These are phyloP conservation scores for Aspergillus sclerotialis DNA, from an alignment of 2,329 filamentous ascomycete species.

Conservation along the genomic window DNA sequence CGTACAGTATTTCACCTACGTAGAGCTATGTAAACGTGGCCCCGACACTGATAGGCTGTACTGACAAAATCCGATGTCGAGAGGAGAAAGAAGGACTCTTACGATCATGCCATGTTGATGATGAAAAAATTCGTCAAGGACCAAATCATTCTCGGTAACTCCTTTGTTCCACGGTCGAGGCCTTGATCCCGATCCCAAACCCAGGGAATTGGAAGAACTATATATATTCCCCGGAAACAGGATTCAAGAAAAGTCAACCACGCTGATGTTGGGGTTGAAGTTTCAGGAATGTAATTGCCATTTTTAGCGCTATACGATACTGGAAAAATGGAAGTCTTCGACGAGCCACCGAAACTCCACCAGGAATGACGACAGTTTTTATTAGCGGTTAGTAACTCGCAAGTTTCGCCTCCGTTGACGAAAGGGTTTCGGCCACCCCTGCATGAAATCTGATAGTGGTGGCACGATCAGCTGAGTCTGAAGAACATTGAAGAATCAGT, in stretches of 20 bases:
- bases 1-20: slow-evolving; percentile 5
- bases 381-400: too few relatives aligned
- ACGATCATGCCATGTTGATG: slow-evolving; percentile 12
- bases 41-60: too few relatives aligned
- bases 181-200: slow-evolving; percentile 8
- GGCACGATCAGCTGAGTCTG: background rate
- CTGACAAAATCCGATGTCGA: background rate
- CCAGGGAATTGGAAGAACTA: slow-evolving; percentile 14
- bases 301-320: background rate
- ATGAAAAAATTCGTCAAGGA: slow-evolving; percentile 26
- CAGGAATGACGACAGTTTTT: too few relatives aligned
- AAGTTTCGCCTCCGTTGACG: slow-evolving; percentile 2
- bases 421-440: background rate
- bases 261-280: background rate
- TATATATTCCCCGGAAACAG: slow-evolving; percentile 2
- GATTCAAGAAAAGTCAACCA: background rate
- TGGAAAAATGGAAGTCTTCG: too few relatives aligned
- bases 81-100: too few relatives aligned
- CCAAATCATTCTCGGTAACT: slow-evolving; percentile 16
- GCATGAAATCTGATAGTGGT: background rate
- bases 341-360: too few relatives aligned
- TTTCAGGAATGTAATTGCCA: background rate
- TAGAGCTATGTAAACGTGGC: too few relatives aligned
- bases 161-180: slow-evolving; percentile 18
- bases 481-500: background rate